Conservation (phyloP, 2,329 filamentous ascomycete species). For the Fusarium staphyleae region DNA sequence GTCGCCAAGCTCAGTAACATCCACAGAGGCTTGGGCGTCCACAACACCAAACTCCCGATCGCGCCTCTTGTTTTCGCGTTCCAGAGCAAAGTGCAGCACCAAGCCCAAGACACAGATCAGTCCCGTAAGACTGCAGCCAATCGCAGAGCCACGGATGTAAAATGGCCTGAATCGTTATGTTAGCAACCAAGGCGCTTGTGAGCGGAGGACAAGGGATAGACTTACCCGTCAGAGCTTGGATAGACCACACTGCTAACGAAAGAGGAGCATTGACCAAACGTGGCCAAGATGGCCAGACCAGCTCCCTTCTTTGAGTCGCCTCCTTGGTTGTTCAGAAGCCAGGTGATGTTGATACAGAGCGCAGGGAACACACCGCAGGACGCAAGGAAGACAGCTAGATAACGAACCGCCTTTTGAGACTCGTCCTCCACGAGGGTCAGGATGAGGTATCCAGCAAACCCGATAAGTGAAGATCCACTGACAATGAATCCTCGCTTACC, state of each 20-base stretch:
- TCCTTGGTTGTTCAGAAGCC: conserved; percentile 24
- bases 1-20: no score
- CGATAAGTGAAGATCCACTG: conserved; percentile 3
- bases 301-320: conserved; percentile 22
- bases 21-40: no score
- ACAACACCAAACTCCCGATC: conserved; percentile 7
- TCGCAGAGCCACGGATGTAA: conserved; percentile 8
- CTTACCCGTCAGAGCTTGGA: conserved; percentile 16
- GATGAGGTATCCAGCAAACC: conserved; percentile 7
- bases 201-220: background rate
- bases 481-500: conserved; percentile 19
- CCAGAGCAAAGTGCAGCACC: conserved; percentile 13
- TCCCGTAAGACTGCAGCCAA: conserved; percentile 15
- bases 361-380: conserved; percentile 20
- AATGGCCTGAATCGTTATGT: conserved; percentile 4
- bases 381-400: conserved; percentile 11
- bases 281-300: conserved; percentile 17
- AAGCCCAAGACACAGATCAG: conserved; percentile 3
- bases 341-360: conserved; percentile 22
- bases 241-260: conserved; percentile 21
- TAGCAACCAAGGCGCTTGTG: no score
- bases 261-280: conserved; percentile 19
- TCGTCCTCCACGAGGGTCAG: no score
- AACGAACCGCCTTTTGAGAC: no score
- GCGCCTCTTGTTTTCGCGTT: conserved; percentile 6